phyloP scores from a whole-genome alignment of 768 basidiomycete genomes.

The Phylloporus rhodoxanthus region DNA sequence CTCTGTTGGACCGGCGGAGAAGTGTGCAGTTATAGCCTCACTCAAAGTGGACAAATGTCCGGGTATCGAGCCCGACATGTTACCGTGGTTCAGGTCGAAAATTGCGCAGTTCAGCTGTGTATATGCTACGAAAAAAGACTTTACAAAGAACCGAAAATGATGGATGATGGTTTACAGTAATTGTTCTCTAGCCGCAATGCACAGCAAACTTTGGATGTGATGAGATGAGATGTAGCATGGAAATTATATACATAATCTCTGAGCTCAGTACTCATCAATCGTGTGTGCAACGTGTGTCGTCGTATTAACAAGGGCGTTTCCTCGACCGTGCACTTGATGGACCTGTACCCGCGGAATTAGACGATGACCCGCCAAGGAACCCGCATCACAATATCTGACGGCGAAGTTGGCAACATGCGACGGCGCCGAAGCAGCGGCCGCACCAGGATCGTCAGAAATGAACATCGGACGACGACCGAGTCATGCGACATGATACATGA shows the following conservation, averaged over 20 bases:
- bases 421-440: neutral
- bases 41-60: constrained; percentile 55
- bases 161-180: constrained; percentile 9
- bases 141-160: constrained; percentile 27
- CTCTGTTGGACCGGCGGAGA: constrained; percentile 14
- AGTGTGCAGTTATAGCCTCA: constrained; percentile 33
- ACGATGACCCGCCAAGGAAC: neutral
- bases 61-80: constrained; percentile 46
- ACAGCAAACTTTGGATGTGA: neutral
- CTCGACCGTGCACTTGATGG: neutral
- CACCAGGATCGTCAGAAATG: neutral
- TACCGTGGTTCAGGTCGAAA: constrained; percentile 56
- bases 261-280: neutral
- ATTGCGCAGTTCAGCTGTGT: constrained; percentile 54
- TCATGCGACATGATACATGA: neutral
- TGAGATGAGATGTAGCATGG: neutral
- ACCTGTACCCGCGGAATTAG: neutral
- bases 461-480: neutral
- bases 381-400: neutral
- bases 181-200: neutral
- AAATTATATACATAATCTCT: neutral
- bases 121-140: constrained; percentile 50
- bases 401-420: neutral
- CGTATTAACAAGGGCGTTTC: neutral
- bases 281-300: neutral